Evolutionary conservation across 345 rosid species (phyloP).

Genomic region (Noccaea caerulescens): DNA sequence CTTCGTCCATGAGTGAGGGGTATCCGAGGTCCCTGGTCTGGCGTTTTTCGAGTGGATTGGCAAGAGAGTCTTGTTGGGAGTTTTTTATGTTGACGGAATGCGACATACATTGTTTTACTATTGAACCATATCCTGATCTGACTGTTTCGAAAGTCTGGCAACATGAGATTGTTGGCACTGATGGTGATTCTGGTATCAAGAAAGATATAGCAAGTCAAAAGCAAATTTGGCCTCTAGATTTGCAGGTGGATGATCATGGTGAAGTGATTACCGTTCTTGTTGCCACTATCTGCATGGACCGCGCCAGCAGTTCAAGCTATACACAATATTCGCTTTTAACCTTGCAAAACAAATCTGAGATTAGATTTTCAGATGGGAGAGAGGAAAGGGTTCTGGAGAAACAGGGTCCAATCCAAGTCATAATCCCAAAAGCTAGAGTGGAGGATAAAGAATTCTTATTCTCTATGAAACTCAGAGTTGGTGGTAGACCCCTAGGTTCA

Average conservation of each 20-base stretch:
- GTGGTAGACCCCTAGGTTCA: slow-evolving; percentile 91
- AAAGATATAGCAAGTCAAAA: slow-evolving; percentile 94
- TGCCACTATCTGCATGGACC: slow-evolving; percentile 91
- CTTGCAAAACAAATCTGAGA: slow-evolving; percentile 75
- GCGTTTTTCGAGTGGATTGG: slow-evolving; percentile 49
- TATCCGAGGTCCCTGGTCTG: slow-evolving; percentile 82
- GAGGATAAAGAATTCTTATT: slow-evolving; percentile 88
- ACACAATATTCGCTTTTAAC: slow-evolving; percentile 89
- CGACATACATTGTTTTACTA: slow-evolving; percentile 70
- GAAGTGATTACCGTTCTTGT: slow-evolving; percentile 81
- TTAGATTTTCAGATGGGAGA: slow-evolving; percentile 44
- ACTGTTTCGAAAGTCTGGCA: slow-evolving; percentile 69
- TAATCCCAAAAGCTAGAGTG: slow-evolving; percentile 96
- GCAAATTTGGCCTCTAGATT: slow-evolving; percentile 88
- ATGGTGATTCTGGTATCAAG: slow-evolving; percentile 81
- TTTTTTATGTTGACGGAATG: slow-evolving; percentile 76
- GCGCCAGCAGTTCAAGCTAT: slow-evolving; percentile 87
- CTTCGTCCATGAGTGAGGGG: slow-evolving; percentile 58
- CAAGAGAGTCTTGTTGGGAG: slow-evolving; percentile 50
- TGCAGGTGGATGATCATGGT: slow-evolving; percentile 78
- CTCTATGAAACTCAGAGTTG: slow-evolving; percentile 86
- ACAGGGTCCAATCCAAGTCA: slow-evolving; percentile 84
- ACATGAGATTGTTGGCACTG: slow-evolving; percentile 76
- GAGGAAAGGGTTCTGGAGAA: slow-evolving; percentile 77
- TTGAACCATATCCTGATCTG: slow-evolving; percentile 52